These are phyloP conservation scores for Byssochlamys sp. DNA, from an alignment of 2,329 filamentous ascomycete genomes.

Conservation along the genomic window DNA sequence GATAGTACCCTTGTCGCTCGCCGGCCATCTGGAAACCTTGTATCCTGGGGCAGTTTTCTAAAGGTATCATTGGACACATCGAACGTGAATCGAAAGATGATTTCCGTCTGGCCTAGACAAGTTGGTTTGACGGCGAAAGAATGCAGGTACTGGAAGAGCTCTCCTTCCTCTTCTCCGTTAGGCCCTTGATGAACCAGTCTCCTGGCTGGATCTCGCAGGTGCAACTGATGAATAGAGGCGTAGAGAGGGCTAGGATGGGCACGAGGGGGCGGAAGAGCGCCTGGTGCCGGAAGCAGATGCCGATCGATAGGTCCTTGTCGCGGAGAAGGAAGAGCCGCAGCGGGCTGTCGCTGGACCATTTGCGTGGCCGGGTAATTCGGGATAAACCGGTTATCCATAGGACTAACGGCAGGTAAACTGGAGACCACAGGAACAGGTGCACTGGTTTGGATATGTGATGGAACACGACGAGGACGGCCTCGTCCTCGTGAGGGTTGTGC, in stretches of 20 bases:
- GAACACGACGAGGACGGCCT: background rate
- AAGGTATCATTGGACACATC: slow-evolving; percentile 20
- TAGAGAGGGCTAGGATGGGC: slow-evolving; percentile 36
- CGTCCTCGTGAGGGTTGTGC: background rate
- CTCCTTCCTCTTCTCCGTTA: slow-evolving; percentile 13
- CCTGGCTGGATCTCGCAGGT: slow-evolving; percentile 46
- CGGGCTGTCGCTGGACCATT: background rate
- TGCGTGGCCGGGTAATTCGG: background rate
- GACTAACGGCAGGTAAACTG: background rate
- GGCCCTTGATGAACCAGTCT: slow-evolving; percentile 16
- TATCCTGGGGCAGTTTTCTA: slow-evolving; percentile 22
- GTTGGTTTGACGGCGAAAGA: slow-evolving; percentile 22
- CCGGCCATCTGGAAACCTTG: slow-evolving; percentile 10
- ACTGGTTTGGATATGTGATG: background rate
- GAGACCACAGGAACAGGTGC: background rate
- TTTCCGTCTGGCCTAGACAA: slow-evolving; percentile 15
- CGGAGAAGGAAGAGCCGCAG: background rate
- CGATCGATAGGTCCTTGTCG: slow-evolving; percentile 1
- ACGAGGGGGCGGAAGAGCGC: slow-evolving; percentile 25
- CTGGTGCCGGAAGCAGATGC: slow-evolving; percentile 28
- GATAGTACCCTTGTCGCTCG: slow-evolving; percentile 25
- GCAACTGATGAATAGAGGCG: slow-evolving; percentile 49
- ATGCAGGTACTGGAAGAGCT: slow-evolving; percentile 29
- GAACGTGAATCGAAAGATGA: slow-evolving; percentile 27
- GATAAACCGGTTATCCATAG: background rate